phyloP scores from a whole-genome alignment of 2,329 filamentous ascomycete species.

The Raffaelea deltoideospora region DNA sequence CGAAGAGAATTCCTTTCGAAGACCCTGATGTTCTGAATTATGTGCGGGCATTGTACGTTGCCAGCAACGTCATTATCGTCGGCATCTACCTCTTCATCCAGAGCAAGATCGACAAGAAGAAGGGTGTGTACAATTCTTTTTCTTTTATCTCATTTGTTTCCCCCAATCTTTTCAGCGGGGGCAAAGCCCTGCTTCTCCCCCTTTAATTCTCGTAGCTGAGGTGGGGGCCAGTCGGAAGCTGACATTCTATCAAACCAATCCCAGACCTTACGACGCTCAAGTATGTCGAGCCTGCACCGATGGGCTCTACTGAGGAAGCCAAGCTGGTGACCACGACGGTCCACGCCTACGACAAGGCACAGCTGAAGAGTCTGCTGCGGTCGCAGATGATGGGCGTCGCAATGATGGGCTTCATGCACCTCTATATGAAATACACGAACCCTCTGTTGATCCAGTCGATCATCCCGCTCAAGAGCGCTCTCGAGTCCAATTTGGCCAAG shows the following conservation, averaged over 20 bases:
- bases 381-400: constrained; percentile 86
- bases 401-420: constrained; percentile 98
- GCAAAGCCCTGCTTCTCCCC: too few species aligned
- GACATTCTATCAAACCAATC: too few species aligned
- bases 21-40: constrained; percentile 49
- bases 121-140: too few species aligned
- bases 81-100: constrained; percentile 76
- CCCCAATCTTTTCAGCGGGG: too few species aligned
- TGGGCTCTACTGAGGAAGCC: constrained; percentile 86
- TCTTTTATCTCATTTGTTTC: too few species aligned
- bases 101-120: constrained; percentile 83
- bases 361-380: constrained; percentile 76
- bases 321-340: constrained; percentile 95
- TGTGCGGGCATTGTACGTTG: constrained; percentile 38
- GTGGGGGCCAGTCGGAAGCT: too few species aligned
- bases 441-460: constrained; percentile 97
- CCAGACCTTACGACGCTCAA: constrained; percentile 92
- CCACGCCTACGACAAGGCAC: constrained; percentile 81
- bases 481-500: constrained; percentile 94
- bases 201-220: too few species aligned
- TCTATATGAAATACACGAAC: constrained; percentile 99
- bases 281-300: constrained; percentile 89
- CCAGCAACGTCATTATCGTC: constrained; percentile 67
- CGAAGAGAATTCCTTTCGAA: constrained; percentile 90
- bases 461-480: constrained; percentile 87